phyloP scores from a whole-genome alignment of 192 early-diverging fungal genomes.

The Backusella tuberculispora region DNA sequence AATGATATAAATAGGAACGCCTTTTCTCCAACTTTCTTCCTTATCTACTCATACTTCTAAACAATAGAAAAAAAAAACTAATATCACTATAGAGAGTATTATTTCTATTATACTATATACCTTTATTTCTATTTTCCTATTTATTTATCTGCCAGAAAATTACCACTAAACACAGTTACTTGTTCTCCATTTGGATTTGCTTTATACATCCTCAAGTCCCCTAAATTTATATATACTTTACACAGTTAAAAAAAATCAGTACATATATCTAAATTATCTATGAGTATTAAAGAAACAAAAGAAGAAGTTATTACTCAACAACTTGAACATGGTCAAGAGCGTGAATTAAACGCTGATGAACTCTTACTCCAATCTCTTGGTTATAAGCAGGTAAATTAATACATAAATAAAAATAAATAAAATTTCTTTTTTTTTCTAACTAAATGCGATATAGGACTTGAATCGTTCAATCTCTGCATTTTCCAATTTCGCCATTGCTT shows the following conservation, averaged over 20 bases:
- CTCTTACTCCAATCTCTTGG: constrained; percentile 29
- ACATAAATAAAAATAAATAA: not conserved
- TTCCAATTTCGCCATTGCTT: constrained; percentile 59
- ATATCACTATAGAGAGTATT: not conserved
- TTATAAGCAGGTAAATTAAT: constrained; percentile 38
- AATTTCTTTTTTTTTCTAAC: not conserved
- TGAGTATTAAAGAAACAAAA: constrained; percentile 5
- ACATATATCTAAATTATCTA: constrained; percentile 5
- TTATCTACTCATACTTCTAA: not conserved
- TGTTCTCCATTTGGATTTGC: constrained; percentile 10
- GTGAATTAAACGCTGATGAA: constrained; percentile 35
- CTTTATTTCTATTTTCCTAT: not conserved
- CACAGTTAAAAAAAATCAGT: not conserved
- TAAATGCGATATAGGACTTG: constrained; percentile 44
- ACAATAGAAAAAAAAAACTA: not conserved
- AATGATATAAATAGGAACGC: constrained; percentile 4
- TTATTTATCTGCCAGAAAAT: constrained; percentile 13
- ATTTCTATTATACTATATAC: not conserved
- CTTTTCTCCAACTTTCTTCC: not conserved
- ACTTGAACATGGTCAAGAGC: not conserved
- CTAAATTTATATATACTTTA: not conserved
- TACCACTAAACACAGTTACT: constrained; percentile 11
- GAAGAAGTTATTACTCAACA: not conserved
- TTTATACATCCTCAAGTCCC: constrained; percentile 16
- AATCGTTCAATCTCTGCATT: constrained; percentile 56